Evolutionary conservation across 352 stramenopile genomes (phyloP).

Genomic region (Achlya hypogyna): DNA sequence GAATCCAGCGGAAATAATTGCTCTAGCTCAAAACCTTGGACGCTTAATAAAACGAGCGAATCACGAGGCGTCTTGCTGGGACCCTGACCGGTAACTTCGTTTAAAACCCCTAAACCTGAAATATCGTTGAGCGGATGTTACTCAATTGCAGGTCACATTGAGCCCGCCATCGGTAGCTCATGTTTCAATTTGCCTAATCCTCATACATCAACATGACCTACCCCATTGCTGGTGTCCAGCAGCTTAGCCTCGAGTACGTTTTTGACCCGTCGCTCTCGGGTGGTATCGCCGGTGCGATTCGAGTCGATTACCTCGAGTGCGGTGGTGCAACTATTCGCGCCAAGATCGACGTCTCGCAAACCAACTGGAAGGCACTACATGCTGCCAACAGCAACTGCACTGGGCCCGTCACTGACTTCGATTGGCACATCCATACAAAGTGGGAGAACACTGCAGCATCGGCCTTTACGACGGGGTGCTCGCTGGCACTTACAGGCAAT

Average conservation of each 20-base stretch:
- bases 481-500: slow-evolving; percentile 20
- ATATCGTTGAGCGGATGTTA: too few relatives aligned
- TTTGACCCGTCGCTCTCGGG: background rate
- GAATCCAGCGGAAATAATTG: too few relatives aligned
- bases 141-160: too few relatives aligned
- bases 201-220: too few relatives aligned
- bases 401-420: slow-evolving; percentile 16
- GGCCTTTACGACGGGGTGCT: slow-evolving; percentile 11
- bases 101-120: too few relatives aligned
- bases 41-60: too few relatives aligned
- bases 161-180: background rate
- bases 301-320: background rate
- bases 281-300: background rate
- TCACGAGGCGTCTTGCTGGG: too few relatives aligned
- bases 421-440: slow-evolving; percentile 24
- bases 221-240: too few relatives aligned
- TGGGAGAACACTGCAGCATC: slow-evolving; percentile 25
- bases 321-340: slow-evolving; percentile 19
- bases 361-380: slow-evolving; percentile 12
- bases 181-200: background rate
- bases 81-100: too few relatives aligned
- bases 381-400: slow-evolving; percentile 24
- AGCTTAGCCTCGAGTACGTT: background rate
- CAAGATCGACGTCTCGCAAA: slow-evolving; percentile 19
- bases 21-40: too few relatives aligned